Base-by-base conservation (phyloP, 805 yeast genomes). In the Lipomyces sp. region DNA sequence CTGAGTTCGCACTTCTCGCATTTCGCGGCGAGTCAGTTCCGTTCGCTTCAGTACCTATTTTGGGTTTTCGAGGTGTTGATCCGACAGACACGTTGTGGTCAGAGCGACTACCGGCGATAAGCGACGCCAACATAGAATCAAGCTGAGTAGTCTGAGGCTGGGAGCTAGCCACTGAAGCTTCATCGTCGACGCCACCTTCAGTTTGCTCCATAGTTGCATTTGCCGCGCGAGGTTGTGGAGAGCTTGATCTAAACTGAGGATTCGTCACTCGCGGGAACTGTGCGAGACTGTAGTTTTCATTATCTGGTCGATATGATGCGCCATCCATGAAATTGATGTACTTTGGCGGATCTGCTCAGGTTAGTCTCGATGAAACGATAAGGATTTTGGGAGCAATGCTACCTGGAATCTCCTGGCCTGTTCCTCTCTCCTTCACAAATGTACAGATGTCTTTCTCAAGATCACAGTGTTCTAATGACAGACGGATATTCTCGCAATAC, bases 401-500 rank as follows among this genome's bases (percentile, higher is more conserved):
- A 51, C 54, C 54, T 8, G 81, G 81, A 48, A 88, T 85, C 65
- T 82, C 82, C 66, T 84, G 79, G 0, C 96, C 96, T 0, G 96
- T 89, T 4, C 87, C 89, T 69, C 81, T 81, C 42, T 79, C 79
- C 5, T 80, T 77, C 11, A 86, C 84, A 76, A 86, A 90, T 2
- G 77, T 75, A 35, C 80, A 79, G 29, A 90, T 79, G 69, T 91
- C 97, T 24, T 78, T 79, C 2, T 79, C 79, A 6, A 90, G 85
- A 24, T 86, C 88, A 71, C 92, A 87, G 60, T 84, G 82, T 66
- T 92, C 97, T 62, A 91, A 81, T 1, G 85, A 77, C 6, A 86
- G 75, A 64, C 97, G 83, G 13, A 92, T 84, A 61, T 81, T 81
- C 74, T 92, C 97, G 64, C 89, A 90, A 8, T 89, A 83, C 68